Percentiles rank a stretch among this genome's conserved stretches.
Evolutionary conservation across 1,284 basidiomycete species (phyloP).

Genomic region (Irpex sp.): DNA sequence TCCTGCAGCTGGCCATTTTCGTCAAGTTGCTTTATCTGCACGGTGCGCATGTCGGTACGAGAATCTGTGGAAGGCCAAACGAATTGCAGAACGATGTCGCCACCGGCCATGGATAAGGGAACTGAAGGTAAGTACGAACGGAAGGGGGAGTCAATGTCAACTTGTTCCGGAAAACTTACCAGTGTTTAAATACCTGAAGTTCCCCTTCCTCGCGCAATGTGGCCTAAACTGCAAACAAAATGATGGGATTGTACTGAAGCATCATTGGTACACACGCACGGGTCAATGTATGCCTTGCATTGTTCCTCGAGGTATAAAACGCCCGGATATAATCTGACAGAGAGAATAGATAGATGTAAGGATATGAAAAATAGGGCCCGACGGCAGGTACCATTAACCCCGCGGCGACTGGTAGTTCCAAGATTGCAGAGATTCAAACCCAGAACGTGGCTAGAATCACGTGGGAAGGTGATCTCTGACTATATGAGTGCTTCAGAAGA

Average conservation of each 20-base stretch:
- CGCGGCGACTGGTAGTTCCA: not conserved
- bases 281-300: conserved; percentile 2
- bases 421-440: not conserved
- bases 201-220: not conserved
- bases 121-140: not conserved
- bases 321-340: not conserved
- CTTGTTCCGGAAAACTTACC: not conserved
- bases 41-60: conserved; percentile 41
- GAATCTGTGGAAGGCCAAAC: conserved; percentile 29
- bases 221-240: not conserved
- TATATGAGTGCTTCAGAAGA: not conserved
- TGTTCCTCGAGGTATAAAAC: not conserved
- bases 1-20: conserved; percentile 29
- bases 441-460: not conserved
- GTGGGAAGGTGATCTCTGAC: not conserved
- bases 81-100: conserved; percentile 41
- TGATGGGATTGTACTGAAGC: not conserved
- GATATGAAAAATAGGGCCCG: not conserved
- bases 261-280: not conserved
- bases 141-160: not conserved
- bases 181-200: not conserved
- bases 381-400: not conserved
- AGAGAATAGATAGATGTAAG: not conserved
- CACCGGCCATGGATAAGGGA: conserved; percentile 21
- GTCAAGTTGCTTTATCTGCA: conserved; percentile 35